Conservation (phyloP, 2,329 filamentous ascomycete genomes). For the Xylogone sp. region DNA sequence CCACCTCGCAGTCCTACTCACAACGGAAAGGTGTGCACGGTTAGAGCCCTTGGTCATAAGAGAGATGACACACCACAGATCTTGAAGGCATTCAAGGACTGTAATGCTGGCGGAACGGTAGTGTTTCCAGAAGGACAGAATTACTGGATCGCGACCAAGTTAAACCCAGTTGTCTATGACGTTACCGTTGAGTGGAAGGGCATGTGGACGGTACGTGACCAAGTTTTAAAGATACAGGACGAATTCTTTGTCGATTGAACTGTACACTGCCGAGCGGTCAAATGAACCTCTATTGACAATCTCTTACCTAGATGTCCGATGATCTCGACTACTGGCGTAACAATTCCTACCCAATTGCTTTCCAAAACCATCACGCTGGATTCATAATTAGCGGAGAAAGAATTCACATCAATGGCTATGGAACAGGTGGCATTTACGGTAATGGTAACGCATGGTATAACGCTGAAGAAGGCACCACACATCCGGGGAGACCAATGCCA, state of each 20-base stretch:
- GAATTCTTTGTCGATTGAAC: not conserved
- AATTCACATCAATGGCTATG: slow-evolving; percentile 48
- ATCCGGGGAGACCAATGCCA: slow-evolving; percentile 50
- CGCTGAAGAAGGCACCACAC: slow-evolving; percentile 40
- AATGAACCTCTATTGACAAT: not conserved
- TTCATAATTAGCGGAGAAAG: slow-evolving; percentile 46
- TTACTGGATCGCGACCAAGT: slow-evolving; percentile 46
- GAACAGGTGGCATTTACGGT: slow-evolving; percentile 49
- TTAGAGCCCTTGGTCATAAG: slow-evolving; percentile 34
- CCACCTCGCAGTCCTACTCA: not conserved
- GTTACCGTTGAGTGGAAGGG: slow-evolving; percentile 50
- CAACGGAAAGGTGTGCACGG: slow-evolving; percentile 31
- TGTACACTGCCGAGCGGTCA: not conserved
- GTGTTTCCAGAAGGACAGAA: slow-evolving; percentile 45
- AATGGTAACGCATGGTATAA: slow-evolving; percentile 53
- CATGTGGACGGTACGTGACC: slow-evolving; percentile 39
- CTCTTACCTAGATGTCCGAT: slow-evolving; percentile 38
- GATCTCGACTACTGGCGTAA: slow-evolving; percentile 52
- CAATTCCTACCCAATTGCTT: slow-evolving; percentile 47
- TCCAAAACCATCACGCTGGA: slow-evolving; percentile 52
- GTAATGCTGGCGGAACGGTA: slow-evolving; percentile 43
- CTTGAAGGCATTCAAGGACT: slow-evolving; percentile 43
- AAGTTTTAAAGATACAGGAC: slow-evolving; percentile 1
- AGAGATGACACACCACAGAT: slow-evolving; percentile 50
- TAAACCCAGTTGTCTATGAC: slow-evolving; percentile 47